Percentiles rank a stretch among this genome's conserved stretches.
Conservation (phyloP, 371 early-diverging fungal genomes). For the Edhazardia aedis region DNA sequence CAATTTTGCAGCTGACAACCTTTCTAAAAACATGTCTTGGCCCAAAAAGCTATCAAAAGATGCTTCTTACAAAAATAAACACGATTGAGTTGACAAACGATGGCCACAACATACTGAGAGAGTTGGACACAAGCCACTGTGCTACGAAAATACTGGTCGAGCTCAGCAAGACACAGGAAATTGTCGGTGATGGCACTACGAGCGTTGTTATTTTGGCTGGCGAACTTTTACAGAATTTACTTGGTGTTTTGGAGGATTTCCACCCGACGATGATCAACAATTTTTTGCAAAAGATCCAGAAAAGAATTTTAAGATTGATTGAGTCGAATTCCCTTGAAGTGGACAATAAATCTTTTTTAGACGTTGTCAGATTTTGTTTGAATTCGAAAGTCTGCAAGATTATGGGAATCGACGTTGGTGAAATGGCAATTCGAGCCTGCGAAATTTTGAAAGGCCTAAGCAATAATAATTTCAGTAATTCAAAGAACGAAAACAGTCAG, state of each 20-base stretch:
- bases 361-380: conserved; percentile 25
- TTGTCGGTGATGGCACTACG: conserved; percentile 99
- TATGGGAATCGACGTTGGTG: conserved; percentile 30
- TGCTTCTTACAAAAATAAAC: conserved; percentile 97
- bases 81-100: conserved; percentile 96
- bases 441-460: too few relatives aligned
- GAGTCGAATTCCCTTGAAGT: conserved; percentile 16
- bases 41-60: conserved; percentile 95
- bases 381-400: conserved; percentile 41
- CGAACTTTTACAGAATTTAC: conserved; percentile 37
- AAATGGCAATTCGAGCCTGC: conserved; percentile 37
- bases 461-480: too few relatives aligned
- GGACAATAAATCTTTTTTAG: not conserved
- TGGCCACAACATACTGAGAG: conserved; percentile 93
- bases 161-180: conserved; percentile 93
- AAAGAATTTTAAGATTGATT: not conserved
- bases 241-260: conserved; percentile 55
- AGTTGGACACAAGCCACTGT: conserved; percentile 94
- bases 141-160: conserved; percentile 98
- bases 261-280: conserved; percentile 89
- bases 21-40: conserved; percentile 94
- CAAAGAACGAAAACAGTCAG: too few relatives aligned
- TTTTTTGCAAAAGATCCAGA: conserved; percentile 48
- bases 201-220: conserved; percentile 70
- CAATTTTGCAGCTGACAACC: conserved; percentile 78